Percentiles rank a stretch among this genome's conserved stretches.
phyloP scores from a whole-genome alignment of 164 flowering plant species.

The Echeveria elegans region DNA sequence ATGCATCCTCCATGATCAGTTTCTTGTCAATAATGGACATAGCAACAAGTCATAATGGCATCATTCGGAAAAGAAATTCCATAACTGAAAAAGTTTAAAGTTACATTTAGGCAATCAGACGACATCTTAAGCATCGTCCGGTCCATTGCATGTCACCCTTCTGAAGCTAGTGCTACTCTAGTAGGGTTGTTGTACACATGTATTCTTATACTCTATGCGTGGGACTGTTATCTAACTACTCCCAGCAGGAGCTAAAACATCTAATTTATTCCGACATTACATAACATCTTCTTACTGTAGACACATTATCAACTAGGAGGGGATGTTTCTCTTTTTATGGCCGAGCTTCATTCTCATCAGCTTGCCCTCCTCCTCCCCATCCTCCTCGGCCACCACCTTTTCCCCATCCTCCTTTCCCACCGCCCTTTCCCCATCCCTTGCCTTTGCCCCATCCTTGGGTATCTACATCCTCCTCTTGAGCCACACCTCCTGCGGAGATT shows the following conservation, averaged over 20 bases:
- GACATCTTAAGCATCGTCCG: neutral
- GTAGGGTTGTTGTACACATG: neutral
- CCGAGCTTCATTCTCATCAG: neutral
- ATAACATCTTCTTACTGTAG: neutral
- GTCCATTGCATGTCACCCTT: neutral
- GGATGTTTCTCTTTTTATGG: neutral
- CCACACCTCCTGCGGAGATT: neutral
- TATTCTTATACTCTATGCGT: neutral
- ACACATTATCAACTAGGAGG: neutral
- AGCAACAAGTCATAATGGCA: too few relatives aligned
- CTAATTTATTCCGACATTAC: neutral
- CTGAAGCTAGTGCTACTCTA: neutral
- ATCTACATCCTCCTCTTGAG: neutral
- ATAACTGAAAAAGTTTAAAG: neutral
- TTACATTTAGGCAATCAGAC: neutral
- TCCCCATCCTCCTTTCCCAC: neutral
- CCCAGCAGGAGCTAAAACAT: slow-evolving; percentile 3
- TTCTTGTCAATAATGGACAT: too few relatives aligned
- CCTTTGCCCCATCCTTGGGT: neutral
- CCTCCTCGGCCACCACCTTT: neutral
- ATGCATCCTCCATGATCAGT: too few relatives aligned
- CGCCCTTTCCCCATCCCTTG: neutral
- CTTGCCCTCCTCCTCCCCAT: slow-evolving; percentile 6
- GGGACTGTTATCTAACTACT: neutral
- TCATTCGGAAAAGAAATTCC: too few relatives aligned